phyloP scores from a whole-genome alignment of 495 filamentous ascomycete species.

The Penicillium flavigenum region DNA sequence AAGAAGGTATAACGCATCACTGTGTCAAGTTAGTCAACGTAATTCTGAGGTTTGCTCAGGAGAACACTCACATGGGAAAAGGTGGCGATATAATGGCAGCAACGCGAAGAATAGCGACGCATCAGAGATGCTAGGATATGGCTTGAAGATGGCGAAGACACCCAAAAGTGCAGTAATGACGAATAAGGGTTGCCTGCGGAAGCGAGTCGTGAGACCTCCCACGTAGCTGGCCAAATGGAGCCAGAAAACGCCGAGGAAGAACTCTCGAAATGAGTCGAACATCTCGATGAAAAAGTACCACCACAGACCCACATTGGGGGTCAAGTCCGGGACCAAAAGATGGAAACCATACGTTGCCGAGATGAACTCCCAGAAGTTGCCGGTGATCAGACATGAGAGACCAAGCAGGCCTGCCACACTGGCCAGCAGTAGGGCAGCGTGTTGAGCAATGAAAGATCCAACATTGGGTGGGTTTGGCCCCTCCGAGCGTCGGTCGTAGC shows the following conservation, averaged over 20 bases:
- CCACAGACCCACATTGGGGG: slow-evolving; percentile 94
- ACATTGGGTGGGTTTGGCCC: slow-evolving; percentile 23
- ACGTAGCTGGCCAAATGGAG: slow-evolving; percentile 89
- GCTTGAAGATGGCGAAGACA: slow-evolving; percentile 90
- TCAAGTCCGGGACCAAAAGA: slow-evolving; percentile 85
- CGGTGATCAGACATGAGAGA: slow-evolving; percentile 73
- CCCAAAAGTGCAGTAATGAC: slow-evolving; percentile 78
- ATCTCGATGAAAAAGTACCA: slow-evolving; percentile 99
- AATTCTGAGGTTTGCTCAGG: background rate
- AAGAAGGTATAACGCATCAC: slow-evolving; percentile 95
- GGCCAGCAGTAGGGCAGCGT: slow-evolving; percentile 44
- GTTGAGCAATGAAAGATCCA: slow-evolving; percentile 50
- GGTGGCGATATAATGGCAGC: slow-evolving; percentile 83
- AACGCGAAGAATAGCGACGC: slow-evolving; percentile 78
- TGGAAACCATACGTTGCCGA: slow-evolving; percentile 88
- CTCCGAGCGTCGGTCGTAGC: slow-evolving; percentile 64
- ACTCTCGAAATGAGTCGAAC: slow-evolving; percentile 95
- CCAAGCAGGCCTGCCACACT: slow-evolving; percentile 60
- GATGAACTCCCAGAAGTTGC: slow-evolving; percentile 79
- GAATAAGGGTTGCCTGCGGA: slow-evolving; percentile 82
- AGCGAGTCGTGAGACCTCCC: slow-evolving; percentile 73
- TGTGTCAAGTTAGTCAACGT: slow-evolving; percentile 30
- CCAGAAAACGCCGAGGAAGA: slow-evolving; percentile 98
- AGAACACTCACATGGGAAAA: slow-evolving; percentile 76
- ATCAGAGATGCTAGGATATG: slow-evolving; percentile 90